Evolutionary conservation across 805 yeast genomes (phyloP), one percentile per base, ranked within the genome.

Genomic region (Kodamaea neixiangensis): DNA sequence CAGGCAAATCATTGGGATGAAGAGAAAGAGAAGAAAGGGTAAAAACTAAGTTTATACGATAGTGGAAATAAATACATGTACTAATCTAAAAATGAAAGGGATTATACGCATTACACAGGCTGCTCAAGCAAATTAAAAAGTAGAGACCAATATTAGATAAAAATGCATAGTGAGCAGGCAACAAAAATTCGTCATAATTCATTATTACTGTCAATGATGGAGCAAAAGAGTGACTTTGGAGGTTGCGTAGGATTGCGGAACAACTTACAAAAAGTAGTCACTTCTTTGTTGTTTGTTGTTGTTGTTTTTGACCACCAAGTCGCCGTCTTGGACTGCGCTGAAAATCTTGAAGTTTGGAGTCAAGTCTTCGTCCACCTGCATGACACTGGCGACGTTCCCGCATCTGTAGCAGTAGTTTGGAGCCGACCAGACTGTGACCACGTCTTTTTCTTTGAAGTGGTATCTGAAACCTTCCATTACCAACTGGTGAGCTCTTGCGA

Each of bases 391-490:
- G 47, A 93, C 98, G 65, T 93, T 93, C 52, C 99, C 99, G 74
- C 98, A 93, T 63, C 98, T 79, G 71, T 93, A 93, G 73, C 98
- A 92, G 73, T 92, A 92, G 68, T 92, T 92, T 43, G 98, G 98
- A 14, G 97, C 97, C 9, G 92, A 84, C 98, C 98, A 93, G 34
- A 93, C 98, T 0, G 99, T 93, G 34, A 93, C 99, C 47, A 93
- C 97, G 64, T 89, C 96, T 62, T 91, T 89, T 58, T 93, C 97
- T 55, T 91, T 90, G 74, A 94, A 94, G 72, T 94, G 98, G 67
- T 92, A 94, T 59, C 93, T 82, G 78, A 90, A 93, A 1, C 99
- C 99, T 67, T 93, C 99, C 97, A 94, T 96, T 17, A 94, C 98
- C 68, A 93, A 81, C 71, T 93, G 99, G 73, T 93, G 99, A 0